Percentiles rank a stretch among this genome's conserved stretches.
These are phyloP conservation scores for Suillus subalutaceus DNA, from an alignment of 768 basidiomycete genomes.

Conservation along the genomic window DNA sequence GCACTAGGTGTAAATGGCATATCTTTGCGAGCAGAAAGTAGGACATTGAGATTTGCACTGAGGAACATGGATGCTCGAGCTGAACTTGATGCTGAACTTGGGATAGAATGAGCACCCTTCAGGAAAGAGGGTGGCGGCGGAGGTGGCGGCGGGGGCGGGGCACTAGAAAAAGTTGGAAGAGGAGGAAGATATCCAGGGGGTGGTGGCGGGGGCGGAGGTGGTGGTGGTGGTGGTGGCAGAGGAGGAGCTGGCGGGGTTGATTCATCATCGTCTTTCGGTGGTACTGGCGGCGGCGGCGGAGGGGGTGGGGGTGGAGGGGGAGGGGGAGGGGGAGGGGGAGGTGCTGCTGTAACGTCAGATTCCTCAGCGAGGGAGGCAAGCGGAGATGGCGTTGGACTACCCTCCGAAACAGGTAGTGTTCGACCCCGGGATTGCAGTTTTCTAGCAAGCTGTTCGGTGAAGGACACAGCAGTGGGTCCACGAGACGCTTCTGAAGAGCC, in stretches of 20 bases:
- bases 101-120: slow-evolving; percentile 35
- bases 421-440: slow-evolving; percentile 57
- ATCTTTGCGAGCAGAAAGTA: slow-evolving; percentile 77
- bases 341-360: slow-evolving; percentile 23
- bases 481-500: slow-evolving; percentile 41
- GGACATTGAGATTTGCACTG: slow-evolving; percentile 56
- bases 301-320: slow-evolving; percentile 31
- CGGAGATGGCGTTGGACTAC: slow-evolving; percentile 36
- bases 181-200: slow-evolving; percentile 32
- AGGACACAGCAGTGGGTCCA: slow-evolving; percentile 45
- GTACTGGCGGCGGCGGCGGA: slow-evolving; percentile 39
- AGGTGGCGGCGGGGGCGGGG: slow-evolving; percentile 36
- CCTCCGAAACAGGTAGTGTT: slow-evolving; percentile 39
- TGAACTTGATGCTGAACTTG: slow-evolving; percentile 46
- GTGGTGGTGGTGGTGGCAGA: slow-evolving; percentile 20
- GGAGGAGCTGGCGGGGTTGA: slow-evolving; percentile 33
- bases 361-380: slow-evolving; percentile 48
- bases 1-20: slow-evolving; percentile 81
- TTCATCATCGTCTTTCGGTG: slow-evolving; percentile 21
- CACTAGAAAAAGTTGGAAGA: slow-evolving; percentile 29
- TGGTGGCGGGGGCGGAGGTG: slow-evolving; percentile 42
- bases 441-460: slow-evolving; percentile 65
- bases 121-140: slow-evolving; percentile 37
- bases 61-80: slow-evolving; percentile 63
- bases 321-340: slow-evolving; percentile 27